Evolutionary conservation across 441 rosid species (phyloP).

Genomic region (Croton laevigatus): DNA sequence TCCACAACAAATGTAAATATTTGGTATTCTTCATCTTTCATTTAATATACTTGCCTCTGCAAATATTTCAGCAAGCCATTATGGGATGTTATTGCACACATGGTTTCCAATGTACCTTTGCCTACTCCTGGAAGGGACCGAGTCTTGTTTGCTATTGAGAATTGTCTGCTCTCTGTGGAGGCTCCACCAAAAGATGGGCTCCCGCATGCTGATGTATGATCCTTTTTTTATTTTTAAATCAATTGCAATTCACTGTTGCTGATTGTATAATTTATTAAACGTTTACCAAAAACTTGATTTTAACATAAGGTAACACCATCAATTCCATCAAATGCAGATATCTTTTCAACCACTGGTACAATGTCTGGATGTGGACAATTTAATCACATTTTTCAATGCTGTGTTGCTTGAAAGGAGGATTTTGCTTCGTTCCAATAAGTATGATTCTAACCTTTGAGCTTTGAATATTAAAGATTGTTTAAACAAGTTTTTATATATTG

Average conservation of each 20-base stretch:
- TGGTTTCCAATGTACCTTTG: conserved; percentile 83
- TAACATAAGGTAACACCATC: conserved; percentile 4
- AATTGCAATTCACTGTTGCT: conserved; percentile 16
- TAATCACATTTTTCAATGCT: conserved; percentile 80
- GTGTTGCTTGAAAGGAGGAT: conserved; percentile 92
- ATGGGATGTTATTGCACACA: conserved; percentile 79
- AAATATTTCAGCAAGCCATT: conserved; percentile 83
- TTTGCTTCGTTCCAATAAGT: conserved; percentile 96
- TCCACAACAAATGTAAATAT: conserved; percentile 8
- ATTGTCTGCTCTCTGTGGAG: conserved; percentile 79
- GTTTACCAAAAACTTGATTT: not conserved
- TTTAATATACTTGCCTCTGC: conserved; percentile 38
- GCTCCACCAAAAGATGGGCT: conserved; percentile 92
- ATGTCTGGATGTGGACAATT: conserved; percentile 94
- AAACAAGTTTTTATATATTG: not conserved
- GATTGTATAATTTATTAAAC: conserved; percentile 13
- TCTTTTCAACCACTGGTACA: conserved; percentile 96
- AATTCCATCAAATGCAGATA: conserved; percentile 58
- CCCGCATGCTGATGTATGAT: conserved; percentile 87
- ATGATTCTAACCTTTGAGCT: conserved; percentile 26
- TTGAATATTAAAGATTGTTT: conserved; percentile 5
- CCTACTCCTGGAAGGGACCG: conserved; percentile 95
- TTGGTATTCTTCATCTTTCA: conserved; percentile 20
- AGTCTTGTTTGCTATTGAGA: conserved; percentile 86
- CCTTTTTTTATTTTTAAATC: conserved; percentile 23